Evolutionary conservation across 2,329 filamentous ascomycete genomes (phyloP).

Genomic region (Verticillium isaacii): DNA sequence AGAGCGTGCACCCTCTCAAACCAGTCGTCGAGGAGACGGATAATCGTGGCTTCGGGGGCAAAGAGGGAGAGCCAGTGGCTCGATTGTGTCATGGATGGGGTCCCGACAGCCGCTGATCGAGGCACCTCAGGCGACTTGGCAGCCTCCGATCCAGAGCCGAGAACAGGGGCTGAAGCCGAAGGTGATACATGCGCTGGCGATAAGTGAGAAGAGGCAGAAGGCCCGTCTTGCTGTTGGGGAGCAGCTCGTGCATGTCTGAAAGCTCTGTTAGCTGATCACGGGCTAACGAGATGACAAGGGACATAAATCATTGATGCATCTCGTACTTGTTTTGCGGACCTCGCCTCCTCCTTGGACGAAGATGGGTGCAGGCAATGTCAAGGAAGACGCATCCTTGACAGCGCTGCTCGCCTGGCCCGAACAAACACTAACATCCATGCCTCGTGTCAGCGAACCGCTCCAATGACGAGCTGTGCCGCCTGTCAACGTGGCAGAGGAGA

Average conservation of each 20-base stretch:
- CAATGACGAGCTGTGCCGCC: background rate
- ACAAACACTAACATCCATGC: constrained; percentile 13
- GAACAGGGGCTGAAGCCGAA: background rate
- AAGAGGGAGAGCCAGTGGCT: constrained; percentile 6
- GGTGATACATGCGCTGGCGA: background rate
- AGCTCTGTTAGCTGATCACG: background rate
- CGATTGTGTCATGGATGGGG: constrained; percentile 3
- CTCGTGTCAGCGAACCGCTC: background rate
- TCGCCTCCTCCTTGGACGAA: constrained; percentile 19
- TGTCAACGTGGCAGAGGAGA: background rate
- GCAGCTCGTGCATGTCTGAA: background rate
- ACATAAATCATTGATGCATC: background rate
- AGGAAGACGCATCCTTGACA: constrained; percentile 19
- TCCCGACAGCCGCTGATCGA: background rate
- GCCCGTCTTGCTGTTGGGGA: background rate
- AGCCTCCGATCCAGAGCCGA: background rate
- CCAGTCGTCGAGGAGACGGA: constrained; percentile 24
- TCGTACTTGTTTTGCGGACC: constrained; percentile 20
- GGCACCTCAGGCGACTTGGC: background rate
- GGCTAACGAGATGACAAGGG: background rate
- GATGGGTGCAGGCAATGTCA: constrained; percentile 19
- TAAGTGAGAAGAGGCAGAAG: background rate
- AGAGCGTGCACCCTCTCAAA: constrained; percentile 30
- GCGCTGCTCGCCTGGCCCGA: constrained; percentile 4
- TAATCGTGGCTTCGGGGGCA: constrained; percentile 8